A percentile compares a stretch with the other conserved stretches of the same genome.
phyloP scores from a whole-genome alignment of 2,329 filamentous ascomycete genomes.

The Colletotrichum eleusines region DNA sequence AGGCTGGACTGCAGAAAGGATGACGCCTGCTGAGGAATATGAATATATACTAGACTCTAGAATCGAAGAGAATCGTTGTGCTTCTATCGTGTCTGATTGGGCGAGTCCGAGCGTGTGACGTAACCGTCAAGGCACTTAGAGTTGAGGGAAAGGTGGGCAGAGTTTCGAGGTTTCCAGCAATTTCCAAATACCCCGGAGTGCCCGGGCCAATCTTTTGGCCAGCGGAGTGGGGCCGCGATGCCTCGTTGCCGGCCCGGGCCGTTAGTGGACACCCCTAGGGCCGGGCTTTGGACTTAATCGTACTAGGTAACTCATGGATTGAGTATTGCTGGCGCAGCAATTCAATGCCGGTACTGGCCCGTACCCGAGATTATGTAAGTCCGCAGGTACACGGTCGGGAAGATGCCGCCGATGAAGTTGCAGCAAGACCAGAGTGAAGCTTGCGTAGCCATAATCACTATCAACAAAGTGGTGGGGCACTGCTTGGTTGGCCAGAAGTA shows the following conservation, averaged over 20 bases:
- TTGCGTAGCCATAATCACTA: constrained; percentile 54
- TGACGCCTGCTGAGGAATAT: too few relatives aligned
- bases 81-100: constrained; percentile 11
- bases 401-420: constrained; percentile 83
- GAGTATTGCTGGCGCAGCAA: constrained; percentile 67
- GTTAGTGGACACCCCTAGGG: neutral
- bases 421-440: constrained; percentile 85
- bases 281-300: neutral
- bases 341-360: constrained; percentile 80
- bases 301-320: neutral
- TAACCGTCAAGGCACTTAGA: constrained; percentile 4
- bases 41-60: neutral
- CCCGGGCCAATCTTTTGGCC: constrained; percentile 20
- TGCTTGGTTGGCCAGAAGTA: too few relatives aligned
- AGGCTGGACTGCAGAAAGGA: neutral
- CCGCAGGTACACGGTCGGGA: constrained; percentile 79
- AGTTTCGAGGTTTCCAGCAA: constrained; percentile 40
- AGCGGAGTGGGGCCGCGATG: neutral
- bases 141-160: constrained; percentile 7
- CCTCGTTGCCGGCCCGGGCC: neutral
- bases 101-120: constrained; percentile 16
- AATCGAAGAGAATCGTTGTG: neutral
- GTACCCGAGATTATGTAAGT: constrained; percentile 81
- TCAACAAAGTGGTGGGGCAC: constrained; percentile 58
- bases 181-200: constrained; percentile 31